Evolutionary conservation across 2,329 filamentous ascomycete species (phyloP).

Genomic region (Claviceps cyperi): DNA sequence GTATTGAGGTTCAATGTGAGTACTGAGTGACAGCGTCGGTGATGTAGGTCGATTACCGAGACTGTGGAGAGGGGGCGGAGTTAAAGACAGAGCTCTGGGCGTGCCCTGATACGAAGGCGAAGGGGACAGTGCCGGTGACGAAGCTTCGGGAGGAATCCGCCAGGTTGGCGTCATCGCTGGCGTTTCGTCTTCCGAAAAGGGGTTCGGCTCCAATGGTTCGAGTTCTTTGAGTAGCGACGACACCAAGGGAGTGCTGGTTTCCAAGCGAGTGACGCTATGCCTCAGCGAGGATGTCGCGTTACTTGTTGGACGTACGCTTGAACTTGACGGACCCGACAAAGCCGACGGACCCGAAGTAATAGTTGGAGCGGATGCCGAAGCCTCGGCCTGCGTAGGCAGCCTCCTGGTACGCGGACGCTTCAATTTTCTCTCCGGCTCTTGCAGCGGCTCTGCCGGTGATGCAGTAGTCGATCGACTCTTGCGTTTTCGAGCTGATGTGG

Average conservation of each 20-base stretch:
- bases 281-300: constrained; percentile 8
- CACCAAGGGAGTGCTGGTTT: constrained; percentile 61
- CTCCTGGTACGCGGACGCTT: constrained; percentile 76
- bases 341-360: constrained; percentile 15
- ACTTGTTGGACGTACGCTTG: constrained; percentile 9
- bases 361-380: constrained; percentile 27
- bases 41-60: constrained; percentile 43
- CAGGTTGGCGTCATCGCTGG: constrained; percentile 13
- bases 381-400: constrained; percentile 34
- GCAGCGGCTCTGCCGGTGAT: constrained; percentile 53
- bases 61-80: constrained; percentile 51
- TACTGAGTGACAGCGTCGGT: constrained; percentile 51
- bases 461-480: constrained; percentile 56
- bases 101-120: constrained; percentile 50
- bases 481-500: constrained; percentile 49
- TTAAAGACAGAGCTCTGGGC: constrained; percentile 50
- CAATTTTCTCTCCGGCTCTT: constrained; percentile 65
- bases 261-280: constrained; percentile 12
- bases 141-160: constrained; percentile 21
- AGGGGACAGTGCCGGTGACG: constrained; percentile 54
- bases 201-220: constrained; percentile 60
- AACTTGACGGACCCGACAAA: too few species aligned
- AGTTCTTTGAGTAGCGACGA: constrained; percentile 82
- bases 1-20: constrained; percentile 58
- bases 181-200: constrained; percentile 42